These are phyloP conservation scores for Pyricularia grisea DNA, from an alignment of 2,329 filamentous ascomycete genomes.

Conservation along the genomic window DNA sequence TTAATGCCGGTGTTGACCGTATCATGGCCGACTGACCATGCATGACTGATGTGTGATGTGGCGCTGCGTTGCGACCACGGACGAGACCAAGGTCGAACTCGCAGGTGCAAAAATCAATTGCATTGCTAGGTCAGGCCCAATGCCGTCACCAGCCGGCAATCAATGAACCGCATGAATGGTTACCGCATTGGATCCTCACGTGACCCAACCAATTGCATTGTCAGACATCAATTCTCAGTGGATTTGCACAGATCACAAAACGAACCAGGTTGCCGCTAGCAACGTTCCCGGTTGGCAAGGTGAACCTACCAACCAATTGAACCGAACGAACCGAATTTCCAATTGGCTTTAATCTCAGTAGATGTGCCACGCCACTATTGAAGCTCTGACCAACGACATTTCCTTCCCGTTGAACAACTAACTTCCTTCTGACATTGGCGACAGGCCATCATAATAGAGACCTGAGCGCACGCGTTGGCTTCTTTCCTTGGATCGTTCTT, in stretches of 20 bases:
- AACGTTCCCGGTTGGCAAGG: neutral
- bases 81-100: neutral
- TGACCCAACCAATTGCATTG: neutral
- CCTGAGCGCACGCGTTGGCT: neutral
- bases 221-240: neutral
- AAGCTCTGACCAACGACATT: neutral
- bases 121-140: neutral
- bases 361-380: neutral
- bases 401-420: neutral
- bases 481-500: neutral
- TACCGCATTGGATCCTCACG: too few species aligned
- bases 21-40: constrained; percentile 31
- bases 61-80: neutral
- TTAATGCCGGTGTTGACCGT: constrained; percentile 22
- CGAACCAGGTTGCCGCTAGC: constrained; percentile 1
- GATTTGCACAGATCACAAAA: neutral
- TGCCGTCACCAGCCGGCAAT: neutral
- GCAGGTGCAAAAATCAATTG: neutral
- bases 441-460: neutral
- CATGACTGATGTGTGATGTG: constrained; percentile 23
- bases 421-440: neutral
- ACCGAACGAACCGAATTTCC: neutral
- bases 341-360: neutral
- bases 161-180: neutral
- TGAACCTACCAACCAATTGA: neutral